Percentiles rank a stretch among this genome's conserved stretches.
phyloP scores from a whole-genome alignment of 164 flowering plant genomes.

The Dillenia suffruticosa region DNA sequence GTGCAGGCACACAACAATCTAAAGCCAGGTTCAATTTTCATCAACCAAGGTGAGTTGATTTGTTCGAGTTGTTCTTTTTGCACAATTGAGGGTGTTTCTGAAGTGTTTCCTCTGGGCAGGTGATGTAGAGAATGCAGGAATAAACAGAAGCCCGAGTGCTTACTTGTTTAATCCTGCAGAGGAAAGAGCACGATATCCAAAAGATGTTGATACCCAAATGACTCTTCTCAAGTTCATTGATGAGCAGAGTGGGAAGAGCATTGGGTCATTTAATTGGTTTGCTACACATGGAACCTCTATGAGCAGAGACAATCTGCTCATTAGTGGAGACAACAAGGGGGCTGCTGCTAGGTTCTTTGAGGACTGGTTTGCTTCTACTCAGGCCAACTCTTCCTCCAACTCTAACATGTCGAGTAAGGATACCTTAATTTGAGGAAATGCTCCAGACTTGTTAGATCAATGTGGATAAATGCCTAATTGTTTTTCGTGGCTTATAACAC shows the following conservation, averaged over 20 bases:
- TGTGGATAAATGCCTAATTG: no score
- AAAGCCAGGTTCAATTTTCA: constrained; percentile 48
- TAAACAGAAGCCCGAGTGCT: constrained; percentile 71
- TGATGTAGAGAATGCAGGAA: constrained; percentile 51
- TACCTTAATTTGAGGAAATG: no score
- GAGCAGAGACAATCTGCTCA: constrained; percentile 49
- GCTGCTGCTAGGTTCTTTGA: constrained; percentile 68
- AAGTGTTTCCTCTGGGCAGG: constrained; percentile 24
- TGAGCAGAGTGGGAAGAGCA: constrained; percentile 25
- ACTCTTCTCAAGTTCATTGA: constrained; percentile 60
- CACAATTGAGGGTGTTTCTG: not conserved
- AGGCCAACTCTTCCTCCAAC: not conserved
- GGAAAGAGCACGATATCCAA: constrained; percentile 43
- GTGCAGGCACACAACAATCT: constrained; percentile 55
- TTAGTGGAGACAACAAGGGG: constrained; percentile 75
- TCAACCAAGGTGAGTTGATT: constrained; percentile 37
- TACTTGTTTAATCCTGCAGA: constrained; percentile 48
- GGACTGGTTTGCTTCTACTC: constrained; percentile 40
- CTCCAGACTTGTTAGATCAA: no score
- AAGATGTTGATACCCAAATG: constrained; percentile 51
- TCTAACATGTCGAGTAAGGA: not conserved
- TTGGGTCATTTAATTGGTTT: constrained; percentile 63
- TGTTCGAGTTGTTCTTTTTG: not conserved
- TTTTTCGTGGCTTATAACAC: no score
- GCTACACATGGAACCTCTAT: constrained; percentile 73